Evolutionary conservation across 371 early-diverging fungal genomes (phyloP).

Genomic region (Mortierella sp.): DNA sequence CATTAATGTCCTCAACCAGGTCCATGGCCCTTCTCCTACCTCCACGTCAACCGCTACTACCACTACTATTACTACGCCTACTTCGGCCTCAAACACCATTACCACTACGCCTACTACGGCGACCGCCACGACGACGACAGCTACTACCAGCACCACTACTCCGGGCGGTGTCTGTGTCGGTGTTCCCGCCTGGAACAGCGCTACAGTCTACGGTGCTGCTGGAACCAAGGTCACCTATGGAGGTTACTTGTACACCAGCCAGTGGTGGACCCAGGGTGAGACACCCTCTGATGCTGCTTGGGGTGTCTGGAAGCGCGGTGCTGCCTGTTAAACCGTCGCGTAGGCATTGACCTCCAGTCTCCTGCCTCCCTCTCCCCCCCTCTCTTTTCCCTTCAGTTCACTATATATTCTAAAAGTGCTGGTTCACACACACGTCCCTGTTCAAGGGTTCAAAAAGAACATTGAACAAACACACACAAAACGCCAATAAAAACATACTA

Average conservation of each 20-base stretch:
- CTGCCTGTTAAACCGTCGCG: slow-evolving; percentile 36
- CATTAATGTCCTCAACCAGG: slow-evolving; percentile 60
- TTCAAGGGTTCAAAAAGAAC: not conserved
- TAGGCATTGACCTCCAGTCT: not conserved
- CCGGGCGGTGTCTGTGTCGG: slow-evolving; percentile 29
- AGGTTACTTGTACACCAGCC: slow-evolving; percentile 59
- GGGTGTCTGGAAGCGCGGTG: slow-evolving; percentile 62
- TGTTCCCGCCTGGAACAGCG: slow-evolving; percentile 43
- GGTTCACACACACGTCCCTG: not conserved
- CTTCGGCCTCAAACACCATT: too few relatives aligned
- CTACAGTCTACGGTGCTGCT: slow-evolving; percentile 29
- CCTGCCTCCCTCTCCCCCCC: not conserved
- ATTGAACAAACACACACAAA: not conserved
- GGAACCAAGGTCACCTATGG: slow-evolving; percentile 59
- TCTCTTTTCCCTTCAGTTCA: not conserved
- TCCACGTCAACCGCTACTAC: slow-evolving; percentile 13
- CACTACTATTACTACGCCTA: slow-evolving; percentile 5
- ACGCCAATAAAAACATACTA: not conserved
- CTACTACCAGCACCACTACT: slow-evolving; percentile 15
- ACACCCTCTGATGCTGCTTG: slow-evolving; percentile 19
- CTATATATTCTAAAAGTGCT: not conserved
- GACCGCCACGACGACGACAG: not conserved
- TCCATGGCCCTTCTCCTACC: slow-evolving; percentile 50
- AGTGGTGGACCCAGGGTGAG: slow-evolving; percentile 68
- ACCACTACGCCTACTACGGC: not conserved